Evolutionary conservation across 1,284 basidiomycete genomes (phyloP).

Genomic region (Irpex lacteus): DNA sequence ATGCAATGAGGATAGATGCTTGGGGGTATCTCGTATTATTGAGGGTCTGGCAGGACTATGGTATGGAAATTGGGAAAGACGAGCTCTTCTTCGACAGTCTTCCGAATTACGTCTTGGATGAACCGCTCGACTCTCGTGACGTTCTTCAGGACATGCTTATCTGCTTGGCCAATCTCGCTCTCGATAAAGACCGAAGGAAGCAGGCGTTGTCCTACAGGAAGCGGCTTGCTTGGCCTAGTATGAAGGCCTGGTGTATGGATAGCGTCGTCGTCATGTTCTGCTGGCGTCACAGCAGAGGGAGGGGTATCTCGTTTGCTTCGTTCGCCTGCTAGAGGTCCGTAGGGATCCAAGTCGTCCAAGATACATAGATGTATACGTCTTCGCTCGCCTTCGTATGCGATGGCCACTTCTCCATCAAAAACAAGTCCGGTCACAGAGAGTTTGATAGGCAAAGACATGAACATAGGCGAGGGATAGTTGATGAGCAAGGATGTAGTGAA

Average conservation of each 20-base stretch:
- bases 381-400: slow-evolving; percentile 88
- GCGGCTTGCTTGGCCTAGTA: slow-evolving; percentile 45
- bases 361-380: slow-evolving; percentile 85
- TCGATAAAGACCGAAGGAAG: slow-evolving; percentile 94
- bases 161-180: slow-evolving; percentile 93
- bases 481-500: slow-evolving; percentile 93
- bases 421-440: slow-evolving; percentile 87
- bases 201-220: slow-evolving; percentile 80
- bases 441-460: slow-evolving; percentile 95
- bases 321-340: slow-evolving; percentile 58
- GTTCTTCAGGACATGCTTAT: slow-evolving; percentile 95
- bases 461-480: slow-evolving; percentile 92
- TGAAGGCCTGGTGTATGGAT: slow-evolving; percentile 25
- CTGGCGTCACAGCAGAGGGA: slow-evolving; percentile 28
- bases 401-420: slow-evolving; percentile 82
- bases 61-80: slow-evolving; percentile 95
- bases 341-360: slow-evolving; percentile 81
- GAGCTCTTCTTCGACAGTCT: slow-evolving; percentile 91
- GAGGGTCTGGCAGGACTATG: slow-evolving; percentile 52
- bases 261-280: slow-evolving; percentile 38
- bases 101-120: slow-evolving; percentile 92
- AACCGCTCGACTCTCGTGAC: slow-evolving; percentile 96
- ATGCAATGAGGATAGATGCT: not conserved
- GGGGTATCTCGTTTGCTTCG: slow-evolving; percentile 45
- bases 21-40: slow-evolving; percentile 3